Percentiles rank a stretch among this genome's conserved stretches.
These are phyloP conservation scores for Terfezia claveryi DNA, from an alignment of 495 filamentous ascomycete species.

Conservation along the genomic window DNA sequence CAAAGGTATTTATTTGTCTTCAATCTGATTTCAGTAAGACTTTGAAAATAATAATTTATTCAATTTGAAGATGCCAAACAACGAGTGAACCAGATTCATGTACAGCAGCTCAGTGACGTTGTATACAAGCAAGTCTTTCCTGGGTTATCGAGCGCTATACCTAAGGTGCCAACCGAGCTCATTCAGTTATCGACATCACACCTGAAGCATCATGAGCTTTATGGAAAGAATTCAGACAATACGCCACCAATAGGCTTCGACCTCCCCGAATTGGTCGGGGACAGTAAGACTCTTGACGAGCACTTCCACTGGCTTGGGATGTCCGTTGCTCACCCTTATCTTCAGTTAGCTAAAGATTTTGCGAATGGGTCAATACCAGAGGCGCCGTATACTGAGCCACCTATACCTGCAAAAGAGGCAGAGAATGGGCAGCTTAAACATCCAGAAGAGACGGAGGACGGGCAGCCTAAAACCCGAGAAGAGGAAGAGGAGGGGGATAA, in stretches of 20 bases:
- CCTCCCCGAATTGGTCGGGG: conserved; percentile 54
- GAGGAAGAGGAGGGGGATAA: too few species aligned
- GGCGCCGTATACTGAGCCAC: conserved; percentile 28
- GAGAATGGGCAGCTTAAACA: too few species aligned
- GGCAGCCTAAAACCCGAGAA: too few species aligned
- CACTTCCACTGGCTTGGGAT: conserved; percentile 83
- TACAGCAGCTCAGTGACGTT: conserved; percentile 72
- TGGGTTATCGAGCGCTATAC: conserved; percentile 12
- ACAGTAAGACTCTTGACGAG: conserved; percentile 50
- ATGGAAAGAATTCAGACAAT: conserved; percentile 66
- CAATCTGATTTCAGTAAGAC: neutral
- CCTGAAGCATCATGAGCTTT: conserved; percentile 65
- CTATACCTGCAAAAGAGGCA: too few species aligned
- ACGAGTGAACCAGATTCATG: conserved; percentile 76
- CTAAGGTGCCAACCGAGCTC: conserved; percentile 39
- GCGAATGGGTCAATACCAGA: conserved; percentile 39
- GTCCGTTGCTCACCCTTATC: conserved; percentile 75
- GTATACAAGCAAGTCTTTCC: conserved; percentile 69
- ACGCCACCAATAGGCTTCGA: conserved; percentile 62
- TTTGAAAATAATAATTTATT: neutral
- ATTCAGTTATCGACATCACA: conserved; percentile 63
- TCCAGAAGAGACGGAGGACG: too few species aligned
- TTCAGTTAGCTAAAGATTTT: conserved; percentile 52
- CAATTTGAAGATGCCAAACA: conserved; percentile 23
- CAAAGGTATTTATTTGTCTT: conserved; percentile 4